Conservation (phyloP, 2,329 filamentous ascomycete genomes). For the Claviceps spartinae region DNA sequence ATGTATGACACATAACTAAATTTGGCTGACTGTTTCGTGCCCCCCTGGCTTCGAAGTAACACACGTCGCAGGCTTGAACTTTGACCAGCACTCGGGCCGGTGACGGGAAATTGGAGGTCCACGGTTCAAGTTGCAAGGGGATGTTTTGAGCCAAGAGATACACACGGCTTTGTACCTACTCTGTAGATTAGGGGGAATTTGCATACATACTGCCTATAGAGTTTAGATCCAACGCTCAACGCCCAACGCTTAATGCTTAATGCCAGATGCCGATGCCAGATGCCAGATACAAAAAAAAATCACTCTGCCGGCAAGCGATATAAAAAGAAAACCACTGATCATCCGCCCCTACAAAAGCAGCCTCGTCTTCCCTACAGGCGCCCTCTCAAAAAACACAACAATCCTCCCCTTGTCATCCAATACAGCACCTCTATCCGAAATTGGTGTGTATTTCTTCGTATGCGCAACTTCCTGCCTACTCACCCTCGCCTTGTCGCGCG, state of each 20-base stretch:
- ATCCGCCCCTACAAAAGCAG: slow-evolving; percentile 23
- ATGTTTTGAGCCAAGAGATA: slow-evolving; percentile 34
- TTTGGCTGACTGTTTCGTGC: slow-evolving; percentile 55
- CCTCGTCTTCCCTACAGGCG: slow-evolving; percentile 22
- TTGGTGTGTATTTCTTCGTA: slow-evolving; percentile 56
- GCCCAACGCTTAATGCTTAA: not conserved
- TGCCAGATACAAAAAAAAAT: not conserved
- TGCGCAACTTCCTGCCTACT: slow-evolving; percentile 66
- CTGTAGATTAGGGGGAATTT: slow-evolving; percentile 36
- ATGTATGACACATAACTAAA: slow-evolving; percentile 25
- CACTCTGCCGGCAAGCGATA: not conserved
- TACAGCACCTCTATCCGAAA: slow-evolving; percentile 46
- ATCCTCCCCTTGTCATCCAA: slow-evolving; percentile 22
- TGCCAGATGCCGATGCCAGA: not conserved
- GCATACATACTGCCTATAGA: too few species aligned
- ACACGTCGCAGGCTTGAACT: slow-evolving; percentile 58
- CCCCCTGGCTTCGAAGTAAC: slow-evolving; percentile 51
- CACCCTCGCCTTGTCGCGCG: slow-evolving; percentile 59
- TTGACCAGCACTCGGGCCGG: slow-evolving; percentile 53
- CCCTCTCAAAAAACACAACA: slow-evolving; percentile 22
- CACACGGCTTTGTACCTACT: slow-evolving; percentile 49
- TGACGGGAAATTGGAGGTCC: slow-evolving; percentile 39
- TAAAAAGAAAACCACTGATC: not conserved
- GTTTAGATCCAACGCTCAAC: too few species aligned
- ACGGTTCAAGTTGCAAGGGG: slow-evolving; percentile 45